Base-by-base conservation (phyloP, 23 red algal genomes). In the Gracilaria caudata region DNA sequence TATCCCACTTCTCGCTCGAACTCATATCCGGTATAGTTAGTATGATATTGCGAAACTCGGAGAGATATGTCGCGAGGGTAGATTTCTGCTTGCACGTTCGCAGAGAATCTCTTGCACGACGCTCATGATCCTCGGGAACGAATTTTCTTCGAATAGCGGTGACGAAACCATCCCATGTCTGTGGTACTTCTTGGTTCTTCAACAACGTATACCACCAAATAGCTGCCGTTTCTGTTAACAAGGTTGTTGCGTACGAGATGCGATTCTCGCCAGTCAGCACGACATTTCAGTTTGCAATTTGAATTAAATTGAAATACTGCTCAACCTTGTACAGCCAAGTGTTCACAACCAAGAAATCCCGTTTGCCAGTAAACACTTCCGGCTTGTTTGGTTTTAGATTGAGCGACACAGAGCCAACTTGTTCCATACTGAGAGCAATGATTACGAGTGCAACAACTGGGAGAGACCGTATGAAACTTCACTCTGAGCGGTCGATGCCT, bases 41-140 rank as follows among this genome's bases (percentile, higher is more conserved):
- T 60, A 74, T 2, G 20, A 87, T 49, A 26, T 76, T 87, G 17
- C 43, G 45, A 38, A 87, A 87, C 8, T 73, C 44, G 0, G 68
- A 87, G 43, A 87, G 83, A 65, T 75, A 87, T 43, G 25, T 58
- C 5, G 71, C 64, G 9, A 87, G 0, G 24, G 83, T 73, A 1
- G 10, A 33, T 7, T 1, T 73, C 23, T 87, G 64, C 23, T 73
- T 46, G 0, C 36, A 59, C 4, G 70, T 75, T 43, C 83, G 24
- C 21, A 87, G 2, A 23, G 14, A 57, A 36, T 87, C 64, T 36
- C 83, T 51, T 47, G 64, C 64, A 23, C 71, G 83, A 49, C 51
- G 63, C 17, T 71, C 49, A 7, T 87, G 81, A 53, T 86, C 81
- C 23, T 86, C 81, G 3, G 81, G 81, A 5, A 86, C 81, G 41